Evolutionary conservation across 2,329 filamentous ascomycete genomes (phyloP), one percentile per base, ranked within the genome.

Genomic region (Leptographium lundbergii): DNA sequence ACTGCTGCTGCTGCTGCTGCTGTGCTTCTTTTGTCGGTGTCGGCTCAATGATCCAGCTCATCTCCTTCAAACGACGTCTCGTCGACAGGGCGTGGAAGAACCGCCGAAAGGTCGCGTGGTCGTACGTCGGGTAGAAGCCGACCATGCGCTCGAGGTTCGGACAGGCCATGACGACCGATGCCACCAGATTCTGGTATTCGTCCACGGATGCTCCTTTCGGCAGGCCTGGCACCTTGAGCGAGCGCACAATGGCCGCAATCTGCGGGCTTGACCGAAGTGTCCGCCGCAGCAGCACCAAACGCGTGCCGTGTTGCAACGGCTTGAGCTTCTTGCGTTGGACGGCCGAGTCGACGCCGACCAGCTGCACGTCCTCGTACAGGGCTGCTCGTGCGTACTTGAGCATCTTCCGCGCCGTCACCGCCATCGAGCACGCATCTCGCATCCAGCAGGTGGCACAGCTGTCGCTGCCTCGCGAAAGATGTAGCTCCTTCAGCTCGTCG

Each of bases 381-480:
- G 76, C 76, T 24, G 70, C 69, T 24, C 77, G 74, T 7, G 80
- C 80, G 48, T 74, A 75, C 62, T 75, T 75, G 64, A 77, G 71
- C 71, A 79, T 78, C 64, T 78, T 82, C 61, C 74, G 75, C 19
- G 76, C 78, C 45, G 74, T 72, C 13, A 81, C 59, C 13, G 77
- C 74, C 48, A 84, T 67, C 50, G 75, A 76, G 63, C 76, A 79
- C 34, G 78, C 69, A 64, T 86, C 82, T 55, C 83, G 75, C 80
- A 84, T 83, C 79, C 80, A 84, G 67, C 83, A 86, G 22, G 83
- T 85, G 19, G 81, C 76, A 66, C 83, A 86, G 68, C 81, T 83
- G 39, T 70, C 69, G 62, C 75, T 79, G 3, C 70, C 70, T 17
- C 69, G 66, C 7, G 68, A 69, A 14, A 84, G 66, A 65, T 86